Base-by-base conservation (phyloP, 2,329 filamentous ascomycete species). In the Colletotrichum sublineola region DNA sequence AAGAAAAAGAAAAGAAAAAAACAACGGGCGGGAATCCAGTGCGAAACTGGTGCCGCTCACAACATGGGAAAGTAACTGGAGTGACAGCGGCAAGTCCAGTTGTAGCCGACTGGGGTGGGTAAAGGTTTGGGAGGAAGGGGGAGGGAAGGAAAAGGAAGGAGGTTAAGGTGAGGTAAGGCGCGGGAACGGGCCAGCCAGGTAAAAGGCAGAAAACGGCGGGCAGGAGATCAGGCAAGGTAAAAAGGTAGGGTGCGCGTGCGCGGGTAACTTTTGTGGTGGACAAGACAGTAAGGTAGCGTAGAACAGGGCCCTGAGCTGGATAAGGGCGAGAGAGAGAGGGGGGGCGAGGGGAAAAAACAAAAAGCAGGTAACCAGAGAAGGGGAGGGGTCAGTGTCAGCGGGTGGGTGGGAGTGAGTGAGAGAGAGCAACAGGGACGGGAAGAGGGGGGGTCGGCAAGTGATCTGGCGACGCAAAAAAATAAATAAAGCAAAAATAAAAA, bases 31-130 rank as follows among this genome's bases (percentile, higher is more conserved):
- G 60, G 60, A 65, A 71, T 71, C 67, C 71, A 71, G 67, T 58
- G 52, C 67, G 58, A 71, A 63, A 63, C 66, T 64, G 69, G 66
- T 48, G 53, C 66, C 60, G 69, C 53, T 72, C 69, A 69, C 60
- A 72, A 69, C 69, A 72, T 72, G 66, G 69, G 66, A 69, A 72
- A 64, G 66, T 72, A 42, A 60, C n/a, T 40, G 60, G 29, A 63
- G 68, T 69, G 69, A 72, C 66, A 69, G 60, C 58, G 64, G 64
- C 55, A 61, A 46, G 63, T 56, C 44, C 52, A 65, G 63, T 65
- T 40, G 52, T 44, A 52, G 46, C 50, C 50, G 52, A 65, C 63
- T 56, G 31, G 63, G 63, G 63, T 46, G 63, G 63, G 52, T 46
- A 57, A 46, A 57, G 52, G 20, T 44, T 20, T 44, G 50, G 40